Base-by-base conservation (phyloP, 495 filamentous ascomycete genomes). In the Aspergillus coremiiformis region DNA sequence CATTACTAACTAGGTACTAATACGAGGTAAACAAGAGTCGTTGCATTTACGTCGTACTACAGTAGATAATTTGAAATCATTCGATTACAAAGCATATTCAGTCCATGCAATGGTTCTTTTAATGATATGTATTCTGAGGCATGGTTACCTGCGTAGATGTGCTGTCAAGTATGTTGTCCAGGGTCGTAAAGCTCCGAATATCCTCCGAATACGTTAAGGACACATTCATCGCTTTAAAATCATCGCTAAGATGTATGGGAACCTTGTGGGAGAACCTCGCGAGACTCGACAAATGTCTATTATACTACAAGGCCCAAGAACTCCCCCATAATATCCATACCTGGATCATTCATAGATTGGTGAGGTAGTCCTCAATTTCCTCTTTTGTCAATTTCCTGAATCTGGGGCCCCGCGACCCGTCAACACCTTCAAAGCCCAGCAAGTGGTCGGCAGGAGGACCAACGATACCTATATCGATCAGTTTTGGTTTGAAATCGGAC, bases 331-430 rank as follows among this genome's bases (percentile, higher is more conserved):
- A 57, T 21, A 49, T 43, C 47, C 37, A 49, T 45, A 37, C 47
- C 29, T 43, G 27, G 53, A 49, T 50, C 46, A 48, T 51, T 74
- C 58, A 96, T 77, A 97, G 82, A 76, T 93, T 95, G 66, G 92
- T 96, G 66, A 98, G 73, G 75, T 98, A 98, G 67, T 98, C 93
- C 77, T 98, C 93, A 64, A 98, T 96, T 74, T 98, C 92, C 73
- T 92, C 86, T 60, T 95, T 92, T 61, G 83, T 95, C 70, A 98
- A 74, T 79, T 94, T 98, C 65, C 93, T 77, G 78, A 98, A 98
- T 54, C 93, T 82, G 23, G 94, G 94, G 22, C 94, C 94, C 62
- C 82, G 81, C 12, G 91, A 85, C 32, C 87, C 88, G 61, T 92
- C 87, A 15, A 96, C 90, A 41, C 93, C 93, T 66, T 97, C 89